Evolutionary conservation across 306 rosid genomes (phyloP), one percentile per base, ranked within the genome.

Genomic region (Acacia acuminata): DNA sequence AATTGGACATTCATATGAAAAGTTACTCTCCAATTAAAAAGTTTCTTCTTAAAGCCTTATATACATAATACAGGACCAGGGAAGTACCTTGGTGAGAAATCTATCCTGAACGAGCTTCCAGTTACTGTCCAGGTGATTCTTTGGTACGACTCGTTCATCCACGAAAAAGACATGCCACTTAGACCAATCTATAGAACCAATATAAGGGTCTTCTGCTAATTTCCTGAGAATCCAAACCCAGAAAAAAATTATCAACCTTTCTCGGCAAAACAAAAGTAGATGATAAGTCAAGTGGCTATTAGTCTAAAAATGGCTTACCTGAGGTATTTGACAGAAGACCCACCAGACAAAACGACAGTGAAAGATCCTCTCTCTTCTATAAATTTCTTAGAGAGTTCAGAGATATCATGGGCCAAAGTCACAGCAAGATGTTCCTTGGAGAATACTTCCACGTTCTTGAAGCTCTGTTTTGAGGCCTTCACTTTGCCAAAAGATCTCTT

Each of bases 121-220:
- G 22, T 89, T 88, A 79, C 88, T 90, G 81, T 87, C 89, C 87
- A 43, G 88, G 90, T 86, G 90, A 82, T 85, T 87, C 81, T 86
- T 91, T 4, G 89, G 89, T 74, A 91, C 92, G 47, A 89, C 92
- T 82, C 88, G 83, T 84, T 91, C 92, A 44, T 89, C 94, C 67
- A 83, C 89, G 90, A 91, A 86, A 44, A 91, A 89, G 34, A 91
- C 88, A 71, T 87, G 92, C 91, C 94, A 91, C 73, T 81, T 89
- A 8, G 78, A 86, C 92, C 94, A 91, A 3, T 91, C 90, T 83
- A 91, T 77, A 4, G 85, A 81, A 71, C 82, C 87, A 51, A 76
- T 20, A 66, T 84, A 87, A 0, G 91, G 91, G 36, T 85, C 83
- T 82, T 89, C 92, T 63, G 81, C 40, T 42, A 91, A 75, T 84